Percentiles rank a stretch among this genome's conserved stretches.
These are phyloP conservation scores for Pichia sp. DNA, from an alignment of 1,139 yeast species.

Conservation along the genomic window DNA sequence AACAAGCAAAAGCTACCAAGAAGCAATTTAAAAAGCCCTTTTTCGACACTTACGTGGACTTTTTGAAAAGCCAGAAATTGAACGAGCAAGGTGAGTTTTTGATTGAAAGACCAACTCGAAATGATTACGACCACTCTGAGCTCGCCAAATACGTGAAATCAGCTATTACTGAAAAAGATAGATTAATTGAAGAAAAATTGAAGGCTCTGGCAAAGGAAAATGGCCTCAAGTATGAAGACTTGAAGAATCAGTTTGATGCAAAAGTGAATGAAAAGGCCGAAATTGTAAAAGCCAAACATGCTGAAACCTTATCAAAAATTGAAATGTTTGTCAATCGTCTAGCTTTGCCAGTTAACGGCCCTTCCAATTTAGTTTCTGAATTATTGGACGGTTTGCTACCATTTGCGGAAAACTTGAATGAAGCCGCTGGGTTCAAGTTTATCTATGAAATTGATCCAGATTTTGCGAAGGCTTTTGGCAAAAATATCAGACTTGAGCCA, in stretches of 20 bases:
- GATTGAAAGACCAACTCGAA: constrained; percentile 19
- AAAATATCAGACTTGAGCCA: constrained; percentile 16
- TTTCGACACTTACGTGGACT: constrained; percentile 43
- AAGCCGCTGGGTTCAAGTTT: constrained; percentile 22
- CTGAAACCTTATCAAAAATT: constrained; percentile 17
- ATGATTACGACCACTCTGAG: constrained; percentile 24
- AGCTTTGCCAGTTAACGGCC: constrained; percentile 15
- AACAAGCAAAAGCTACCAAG: not conserved
- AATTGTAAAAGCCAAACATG: constrained; percentile 7
- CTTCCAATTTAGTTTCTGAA: constrained; percentile 15
- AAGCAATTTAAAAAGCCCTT: constrained; percentile 13
- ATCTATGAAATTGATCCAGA: constrained; percentile 20
- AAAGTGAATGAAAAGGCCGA: constrained; percentile 19
- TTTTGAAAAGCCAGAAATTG: constrained; percentile 47
- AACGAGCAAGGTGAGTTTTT: constrained; percentile 42
- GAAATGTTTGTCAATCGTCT: constrained; percentile 19
- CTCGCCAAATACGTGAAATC: constrained; percentile 20
- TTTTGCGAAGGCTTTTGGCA: constrained; percentile 22
- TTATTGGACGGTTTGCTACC: constrained; percentile 19
- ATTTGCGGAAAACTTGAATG: constrained; percentile 18
- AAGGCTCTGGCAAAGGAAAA: constrained; percentile 22
- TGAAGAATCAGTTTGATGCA: constrained; percentile 21
- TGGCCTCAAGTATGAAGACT: constrained; percentile 20
- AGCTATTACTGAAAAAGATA: constrained; percentile 22
- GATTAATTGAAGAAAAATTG: constrained; percentile 26